Percentiles rank a stretch among this genome's conserved stretches.
These are phyloP conservation scores for Lactifluus pinguis DNA, from an alignment of 768 basidiomycete species.

Conservation along the genomic window DNA sequence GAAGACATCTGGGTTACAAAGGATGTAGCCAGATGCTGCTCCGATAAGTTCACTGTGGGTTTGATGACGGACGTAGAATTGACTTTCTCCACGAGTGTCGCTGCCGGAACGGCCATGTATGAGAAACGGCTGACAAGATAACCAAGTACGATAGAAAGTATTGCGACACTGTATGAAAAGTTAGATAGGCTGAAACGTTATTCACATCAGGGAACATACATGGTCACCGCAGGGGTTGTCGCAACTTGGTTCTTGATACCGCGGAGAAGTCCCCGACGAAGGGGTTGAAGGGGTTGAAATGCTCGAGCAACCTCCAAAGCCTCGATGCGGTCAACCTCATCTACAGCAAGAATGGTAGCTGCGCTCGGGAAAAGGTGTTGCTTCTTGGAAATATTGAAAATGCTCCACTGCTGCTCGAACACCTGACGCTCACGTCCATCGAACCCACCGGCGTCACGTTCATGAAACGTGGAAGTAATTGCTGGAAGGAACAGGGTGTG, in stretches of 20 bases:
- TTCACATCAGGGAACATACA: conserved; percentile 38
- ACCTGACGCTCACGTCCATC: conserved; percentile 24
- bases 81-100: conserved; percentile 22
- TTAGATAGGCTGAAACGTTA: neutral
- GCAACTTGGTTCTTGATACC: conserved; percentile 36
- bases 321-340: conserved; percentile 12
- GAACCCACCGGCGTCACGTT: conserved; percentile 20
- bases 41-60: conserved; percentile 16
- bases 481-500: conserved; percentile 55
- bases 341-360: conserved; percentile 21
- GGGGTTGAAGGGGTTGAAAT: conserved; percentile 15
- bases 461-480: conserved; percentile 21
- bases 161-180: conserved; percentile 42
- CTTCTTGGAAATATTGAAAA: conserved; percentile 21
- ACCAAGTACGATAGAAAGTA: conserved; percentile 61
- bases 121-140: conserved; percentile 31
- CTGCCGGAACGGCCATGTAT: conserved; percentile 29
- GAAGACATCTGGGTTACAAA: conserved; percentile 11
- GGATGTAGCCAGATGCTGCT: neutral
- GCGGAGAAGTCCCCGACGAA: conserved; percentile 22
- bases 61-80: neutral
- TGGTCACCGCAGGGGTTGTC: conserved; percentile 49
- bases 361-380: conserved; percentile 22
- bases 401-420: conserved; percentile 26
- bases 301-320: conserved; percentile 13